Conservation (phyloP, 257 asterid species). For the Asclepias syriaca region DNA sequence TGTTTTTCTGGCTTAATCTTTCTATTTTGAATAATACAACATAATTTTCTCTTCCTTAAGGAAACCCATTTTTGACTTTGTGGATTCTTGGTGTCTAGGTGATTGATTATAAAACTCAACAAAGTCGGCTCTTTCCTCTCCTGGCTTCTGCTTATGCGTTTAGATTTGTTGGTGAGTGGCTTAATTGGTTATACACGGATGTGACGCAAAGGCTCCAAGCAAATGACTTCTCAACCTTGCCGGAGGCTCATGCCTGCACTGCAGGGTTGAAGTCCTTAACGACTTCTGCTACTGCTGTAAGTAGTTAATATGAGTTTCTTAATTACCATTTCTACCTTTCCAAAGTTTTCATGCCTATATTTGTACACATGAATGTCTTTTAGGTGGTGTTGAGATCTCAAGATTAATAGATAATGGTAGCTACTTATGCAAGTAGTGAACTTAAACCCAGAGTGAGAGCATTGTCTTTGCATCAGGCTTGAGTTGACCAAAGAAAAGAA, state of each 20-base stretch:
- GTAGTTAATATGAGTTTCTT: slow-evolving; percentile 23
- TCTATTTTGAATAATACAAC: neutral
- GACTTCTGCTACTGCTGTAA: slow-evolving; percentile 88
- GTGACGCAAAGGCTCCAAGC: slow-evolving; percentile 76
- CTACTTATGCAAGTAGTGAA: neutral
- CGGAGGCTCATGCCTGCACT: slow-evolving; percentile 98
- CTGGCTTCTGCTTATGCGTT: slow-evolving; percentile 97
- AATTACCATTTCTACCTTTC: slow-evolving; percentile 1
- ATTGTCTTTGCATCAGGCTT: neutral
- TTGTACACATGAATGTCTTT: slow-evolving; percentile 9
- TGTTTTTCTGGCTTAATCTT: neutral
- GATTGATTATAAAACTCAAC: slow-evolving; percentile 95
- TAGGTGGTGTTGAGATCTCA: neutral
- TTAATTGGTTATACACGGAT: slow-evolving; percentile 83
- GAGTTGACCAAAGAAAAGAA: neutral
- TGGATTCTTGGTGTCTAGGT: slow-evolving; percentile 43
- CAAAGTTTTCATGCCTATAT: neutral
- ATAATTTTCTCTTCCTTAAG: neutral
- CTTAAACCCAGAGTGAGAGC: neutral
- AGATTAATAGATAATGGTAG: neutral
- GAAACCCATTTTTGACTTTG: neutral
- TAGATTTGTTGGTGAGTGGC: slow-evolving; percentile 97
- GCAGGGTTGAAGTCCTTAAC: slow-evolving; percentile 99
- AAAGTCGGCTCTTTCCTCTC: slow-evolving; percentile 87
- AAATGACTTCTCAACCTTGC: slow-evolving; percentile 86